Evolutionary conservation across 2,329 filamentous ascomycete genomes (phyloP), one percentile per base, ranked within the genome.

Genomic region (Diaporthe capsici): DNA sequence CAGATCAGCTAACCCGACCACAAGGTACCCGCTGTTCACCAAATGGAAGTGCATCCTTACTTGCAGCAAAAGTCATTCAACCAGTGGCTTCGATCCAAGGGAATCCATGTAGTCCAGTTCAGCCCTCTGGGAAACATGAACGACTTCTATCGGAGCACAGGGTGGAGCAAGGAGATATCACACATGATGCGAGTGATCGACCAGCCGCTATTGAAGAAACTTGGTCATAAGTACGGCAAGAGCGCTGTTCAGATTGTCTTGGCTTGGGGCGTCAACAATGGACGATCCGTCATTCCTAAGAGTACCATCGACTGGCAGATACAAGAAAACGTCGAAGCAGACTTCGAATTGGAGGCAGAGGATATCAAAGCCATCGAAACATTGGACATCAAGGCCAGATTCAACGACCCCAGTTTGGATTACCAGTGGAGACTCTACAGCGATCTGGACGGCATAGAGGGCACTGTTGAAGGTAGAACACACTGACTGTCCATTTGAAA

Each of bases 231-330:
- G 71, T 81, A 83, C 71, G 78, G 77, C 7, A 83, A 83, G 51
- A 81, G 79, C 12, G 79, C 82, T 2, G 82, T 82, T 5, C 82
- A 85, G 75, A 77, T 84, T 47, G 80, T 80, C n/a, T 74, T 84
- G 57, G 79, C 81, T 1, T 85, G 83, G 83, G 83, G 82, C 3
- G 72, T 85, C 13, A 80, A 79, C 37, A 80, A 77, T 25, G 82
- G 82, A 1, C 80, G 81, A 25, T 81, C 78, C 4, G 81, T 84
- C 1, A 85, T 85, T 12, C 83, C 83, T 0, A 85, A 85, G 78
- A 85, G 83, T 75, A 81, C 80, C 6, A 82, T 83, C 49, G 80
- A 81, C 63, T 83, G 82, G 80, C 82, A 83, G 75, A 81, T 83
- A 39, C 75, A 80, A 7, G 67, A 71, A 17, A 71, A 71, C 2